Evolutionary conservation across 768 basidiomycete species (phyloP), one percentile per base, ranked within the genome.

Genomic region (Dioszegia crocea): DNA sequence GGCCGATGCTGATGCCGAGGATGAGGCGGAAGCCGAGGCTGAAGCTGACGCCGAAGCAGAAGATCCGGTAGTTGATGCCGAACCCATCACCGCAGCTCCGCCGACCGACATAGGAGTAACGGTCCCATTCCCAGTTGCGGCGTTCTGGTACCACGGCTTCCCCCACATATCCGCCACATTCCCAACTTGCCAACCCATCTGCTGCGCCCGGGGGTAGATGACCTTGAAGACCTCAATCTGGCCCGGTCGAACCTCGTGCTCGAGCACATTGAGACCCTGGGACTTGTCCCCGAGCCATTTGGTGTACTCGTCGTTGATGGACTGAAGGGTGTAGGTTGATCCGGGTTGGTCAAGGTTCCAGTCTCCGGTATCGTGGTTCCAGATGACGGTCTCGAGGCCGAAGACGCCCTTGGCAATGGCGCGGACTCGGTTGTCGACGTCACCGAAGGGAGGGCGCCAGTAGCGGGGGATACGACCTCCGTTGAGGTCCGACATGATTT

Each of bases 371-470:
- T 78, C 56, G 31, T 85, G 83, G 77, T 94, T 92, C 93, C 93
- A 97, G 64, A 89, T 78, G 55, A 93, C 83, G n/a, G 88, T 87
- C 21, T 81, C 81, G 63, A 97, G 76, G 24, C 88, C 90, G 71
- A 96, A 92, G 30, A 92, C 86, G 72, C 89, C 85, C 71, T 83
- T 80, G 24, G 92, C 93, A 68, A 98, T 89, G 3, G 91, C 85
- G 36, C 84, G 81, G 30, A 94, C 88, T 47, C 93, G 84, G 76
- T 82, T 83, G 71, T 98, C 93, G 44, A 83, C 82, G 74, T 93
- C 76, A 8, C 76, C 73, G 61, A 48, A 69, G 46, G 65, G 64
- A 33, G 70, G 70, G 43, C 66, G 64, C 91, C 91, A 96, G 80
- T 81, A 92, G 46, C 79, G 78, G 16, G 86, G 83, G n/a, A 85